A percentile compares a stretch with the other conserved stretches of the same genome.
Evolutionary conservation across 495 filamentous ascomycete species (phyloP).

Genomic region (Daldinia childiae): DNA sequence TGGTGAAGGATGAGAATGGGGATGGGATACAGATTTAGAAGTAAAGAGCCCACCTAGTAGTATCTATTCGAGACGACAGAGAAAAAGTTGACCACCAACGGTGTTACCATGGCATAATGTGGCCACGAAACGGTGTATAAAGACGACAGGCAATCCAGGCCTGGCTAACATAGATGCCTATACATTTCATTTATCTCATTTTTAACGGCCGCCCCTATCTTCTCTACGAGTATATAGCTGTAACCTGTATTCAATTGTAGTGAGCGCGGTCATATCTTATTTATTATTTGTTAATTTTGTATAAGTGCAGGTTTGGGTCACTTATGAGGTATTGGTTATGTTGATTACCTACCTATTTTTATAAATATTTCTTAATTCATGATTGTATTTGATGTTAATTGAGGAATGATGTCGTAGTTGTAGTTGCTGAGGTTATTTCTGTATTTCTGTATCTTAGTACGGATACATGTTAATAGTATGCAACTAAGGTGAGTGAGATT

Average conservation of each 20-base stretch:
- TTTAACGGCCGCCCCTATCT: conserved; percentile 25
- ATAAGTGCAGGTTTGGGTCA: background rate
- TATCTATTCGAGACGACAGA: conserved; percentile 22
- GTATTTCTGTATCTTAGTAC: too few species aligned
- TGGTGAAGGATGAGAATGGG: background rate
- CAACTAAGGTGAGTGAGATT: background rate
- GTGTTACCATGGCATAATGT: conserved; percentile 33
- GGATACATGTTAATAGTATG: too few species aligned
- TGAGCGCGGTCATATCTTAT: conserved; percentile 18
- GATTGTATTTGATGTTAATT: background rate
- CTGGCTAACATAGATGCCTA: conserved; percentile 33
- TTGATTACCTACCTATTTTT: too few species aligned
- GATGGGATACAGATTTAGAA: background rate
- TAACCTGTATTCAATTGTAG: conserved; percentile 37
- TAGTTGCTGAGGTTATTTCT: background rate
- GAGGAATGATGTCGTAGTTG: too few species aligned
- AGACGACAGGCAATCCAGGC: conserved; percentile 24
- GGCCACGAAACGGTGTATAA: conserved; percentile 43
- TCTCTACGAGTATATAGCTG: conserved; percentile 36
- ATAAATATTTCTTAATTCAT: background rate
- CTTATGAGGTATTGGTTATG: too few species aligned
- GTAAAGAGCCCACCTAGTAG: conserved; percentile 14
- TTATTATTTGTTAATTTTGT: background rate
- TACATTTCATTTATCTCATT: conserved; percentile 29
- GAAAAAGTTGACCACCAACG: conserved; percentile 1